Evolutionary conservation across 768 basidiomycete genomes (phyloP).

Genomic region (Gloeostereum incarnatum): DNA sequence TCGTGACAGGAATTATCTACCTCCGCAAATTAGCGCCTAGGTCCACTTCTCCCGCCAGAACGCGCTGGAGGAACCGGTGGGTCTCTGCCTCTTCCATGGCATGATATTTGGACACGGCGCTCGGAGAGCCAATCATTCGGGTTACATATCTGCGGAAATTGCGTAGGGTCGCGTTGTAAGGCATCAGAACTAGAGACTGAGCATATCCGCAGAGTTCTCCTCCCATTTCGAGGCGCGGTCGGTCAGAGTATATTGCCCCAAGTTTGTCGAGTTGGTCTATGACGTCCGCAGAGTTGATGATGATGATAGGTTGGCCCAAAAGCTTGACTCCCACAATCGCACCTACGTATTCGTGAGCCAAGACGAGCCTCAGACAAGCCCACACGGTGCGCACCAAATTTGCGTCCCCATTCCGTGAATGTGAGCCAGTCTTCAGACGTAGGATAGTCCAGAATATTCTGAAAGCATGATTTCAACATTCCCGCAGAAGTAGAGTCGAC

Average conservation of each 20-base stretch:
- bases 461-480: not conserved
- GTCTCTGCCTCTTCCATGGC: conserved; percentile 25
- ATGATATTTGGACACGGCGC: conserved; percentile 18
- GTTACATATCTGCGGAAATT: conserved; percentile 34
- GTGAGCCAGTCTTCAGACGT: conserved; percentile 33
- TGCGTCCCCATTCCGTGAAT: conserved; percentile 41
- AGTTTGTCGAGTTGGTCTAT: conserved; percentile 40
- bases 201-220: conserved; percentile 40
- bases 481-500: not conserved
- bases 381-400: conserved; percentile 29
- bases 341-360: conserved; percentile 15
- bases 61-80: conserved; percentile 25
- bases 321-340: conserved; percentile 27
- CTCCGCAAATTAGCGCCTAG: conserved; percentile 29
- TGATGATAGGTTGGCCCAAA: conserved; percentile 36
- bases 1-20: conserved; percentile 15
- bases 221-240: conserved; percentile 39
- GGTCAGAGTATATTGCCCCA: conserved; percentile 36
- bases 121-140: conserved; percentile 26
- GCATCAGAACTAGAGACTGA: conserved; percentile 35
- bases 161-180: conserved; percentile 33
- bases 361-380: not conserved
- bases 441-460: conserved; percentile 43
- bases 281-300: conserved; percentile 33
- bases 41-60: conserved; percentile 19